phyloP scores from a whole-genome alignment of 139 green algal species.

The Gonium pectorale region DNA sequence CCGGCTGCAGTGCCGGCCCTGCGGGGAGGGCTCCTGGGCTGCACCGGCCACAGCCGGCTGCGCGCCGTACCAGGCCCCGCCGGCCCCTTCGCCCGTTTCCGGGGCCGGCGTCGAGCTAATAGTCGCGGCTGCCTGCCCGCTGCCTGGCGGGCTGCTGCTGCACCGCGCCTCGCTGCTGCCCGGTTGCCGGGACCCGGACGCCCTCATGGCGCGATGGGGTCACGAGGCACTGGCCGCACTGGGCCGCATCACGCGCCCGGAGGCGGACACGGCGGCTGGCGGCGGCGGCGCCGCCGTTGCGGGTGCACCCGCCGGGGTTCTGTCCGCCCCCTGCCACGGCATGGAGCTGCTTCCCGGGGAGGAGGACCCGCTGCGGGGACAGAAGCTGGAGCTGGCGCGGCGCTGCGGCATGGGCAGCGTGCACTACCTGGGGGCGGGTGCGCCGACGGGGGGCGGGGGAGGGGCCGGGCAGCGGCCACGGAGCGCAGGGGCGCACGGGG shows the following conservation, averaged over 20 bases:
- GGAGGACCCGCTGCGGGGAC: neutral
- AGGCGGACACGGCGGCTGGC: neutral
- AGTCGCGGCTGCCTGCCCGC: neutral
- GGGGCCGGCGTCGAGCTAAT: neutral
- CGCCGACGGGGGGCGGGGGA: neutral
- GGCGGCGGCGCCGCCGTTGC: neutral
- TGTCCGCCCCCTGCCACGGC: neutral
- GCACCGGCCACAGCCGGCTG: neutral
- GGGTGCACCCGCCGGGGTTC: neutral
- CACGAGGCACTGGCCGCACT: neutral
- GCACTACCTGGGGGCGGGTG: slow-evolving; percentile 30
- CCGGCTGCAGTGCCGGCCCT: neutral
- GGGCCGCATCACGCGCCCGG: no score
- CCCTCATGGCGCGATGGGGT: neutral
- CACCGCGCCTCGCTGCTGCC: slow-evolving; percentile 42
- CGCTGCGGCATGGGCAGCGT: neutral
- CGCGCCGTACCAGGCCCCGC: no score
- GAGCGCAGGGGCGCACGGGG: no score
- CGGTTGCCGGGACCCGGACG: neutral
- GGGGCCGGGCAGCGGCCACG: neutral
- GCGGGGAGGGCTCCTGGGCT: neutral
- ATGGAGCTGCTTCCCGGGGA: slow-evolving; percentile 23
- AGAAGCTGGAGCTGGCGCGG: neutral
- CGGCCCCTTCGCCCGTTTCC: neutral
- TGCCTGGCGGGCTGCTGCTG: slow-evolving; percentile 35